A percentile compares a stretch with the other conserved stretches of the same genome.
Evolutionary conservation across 768 basidiomycete species (phyloP).

Genomic region (Calocybe cyanea): DNA sequence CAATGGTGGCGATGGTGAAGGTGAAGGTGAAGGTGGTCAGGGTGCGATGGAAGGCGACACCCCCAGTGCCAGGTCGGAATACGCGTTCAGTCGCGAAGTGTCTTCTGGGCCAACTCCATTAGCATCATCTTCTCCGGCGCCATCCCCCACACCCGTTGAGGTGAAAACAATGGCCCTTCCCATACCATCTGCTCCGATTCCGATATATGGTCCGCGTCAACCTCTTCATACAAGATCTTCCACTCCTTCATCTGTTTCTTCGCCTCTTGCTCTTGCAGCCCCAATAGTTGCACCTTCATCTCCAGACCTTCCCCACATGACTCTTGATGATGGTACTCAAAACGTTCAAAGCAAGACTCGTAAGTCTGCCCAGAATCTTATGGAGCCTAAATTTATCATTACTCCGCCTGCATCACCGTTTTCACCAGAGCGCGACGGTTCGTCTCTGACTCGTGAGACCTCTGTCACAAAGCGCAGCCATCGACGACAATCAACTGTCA

Average conservation of each 20-base stretch:
- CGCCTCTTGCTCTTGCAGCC: conserved; percentile 79
- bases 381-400: conserved; percentile 61
- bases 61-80: conserved; percentile 65
- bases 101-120: conserved; percentile 68
- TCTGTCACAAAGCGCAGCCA: conserved; percentile 50
- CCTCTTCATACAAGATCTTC: conserved; percentile 75
- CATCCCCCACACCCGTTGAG: conserved; percentile 26
- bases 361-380: conserved; percentile 62
- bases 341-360: conserved; percentile 55
- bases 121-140: conserved; percentile 50
- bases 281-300: conserved; percentile 70
- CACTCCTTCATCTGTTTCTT: conserved; percentile 85
- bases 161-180: conserved; percentile 23
- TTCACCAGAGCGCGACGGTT: conserved; percentile 40
- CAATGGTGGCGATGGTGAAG: conserved; percentile 35
- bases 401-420: conserved; percentile 78
- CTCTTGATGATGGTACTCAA: conserved; percentile 57
- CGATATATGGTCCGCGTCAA: conserved; percentile 35
- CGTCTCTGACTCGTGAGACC: conserved; percentile 37
- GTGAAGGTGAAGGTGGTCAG: conserved; percentile 24
- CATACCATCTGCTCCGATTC: conserved; percentile 24
- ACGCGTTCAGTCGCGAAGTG: conserved; percentile 44
- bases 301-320: conserved; percentile 18
- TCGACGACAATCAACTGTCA: conserved; percentile 71
- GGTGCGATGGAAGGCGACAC: conserved; percentile 38